Base-by-base conservation (phyloP, 1,284 basidiomycete genomes). In the Ustilago xerochloae region DNA sequence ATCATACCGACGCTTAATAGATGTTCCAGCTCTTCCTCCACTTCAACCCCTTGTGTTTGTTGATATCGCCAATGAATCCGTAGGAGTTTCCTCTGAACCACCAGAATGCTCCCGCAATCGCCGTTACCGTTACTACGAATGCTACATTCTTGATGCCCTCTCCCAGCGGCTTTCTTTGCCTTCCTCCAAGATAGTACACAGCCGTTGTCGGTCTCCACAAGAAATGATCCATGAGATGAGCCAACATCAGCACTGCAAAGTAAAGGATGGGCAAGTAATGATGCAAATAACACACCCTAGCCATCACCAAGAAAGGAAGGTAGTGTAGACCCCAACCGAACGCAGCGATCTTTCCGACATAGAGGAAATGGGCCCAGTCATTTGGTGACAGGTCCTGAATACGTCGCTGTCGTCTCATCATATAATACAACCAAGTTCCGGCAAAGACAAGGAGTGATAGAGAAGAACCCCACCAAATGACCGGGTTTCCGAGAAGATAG, bases 271-370 rank as follows among this genome's bases (percentile, higher is more conserved):
- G 96, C 6, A 99, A 66, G 56, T 80, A 75, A 87, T 94, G 93
- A 84, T 94, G 93, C 13, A 94, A 86, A 76, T 94, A 94, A 39
- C 93, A 94, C 2, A 94, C 92, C 12, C 85, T 76, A 6, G 70
- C 71, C 67, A 66, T 63, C 36, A 62, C 36, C 77, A 98, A 87
- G 89, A 97, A 98, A 0, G 96, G 95, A 24, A 91, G 81, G 79
- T 90, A 98, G 86, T 99, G 96, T 80, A 99, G 88, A 30, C 89
- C 86, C 96, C 96, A 99, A 8, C 97, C 97, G 60, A 92, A 88
- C 81, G 93, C 90, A 0, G 93, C 93, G 38, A 98, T 88, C 86
- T 97, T 97, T 33, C 90, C 90, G 13, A 96, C 93, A 82, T 97
- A 97, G 71, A 96, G 83, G 87, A 94, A 97, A 80, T 97, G 93